phyloP scores from a whole-genome alignment of 1,284 basidiomycete genomes.

The Trametes sp. region DNA sequence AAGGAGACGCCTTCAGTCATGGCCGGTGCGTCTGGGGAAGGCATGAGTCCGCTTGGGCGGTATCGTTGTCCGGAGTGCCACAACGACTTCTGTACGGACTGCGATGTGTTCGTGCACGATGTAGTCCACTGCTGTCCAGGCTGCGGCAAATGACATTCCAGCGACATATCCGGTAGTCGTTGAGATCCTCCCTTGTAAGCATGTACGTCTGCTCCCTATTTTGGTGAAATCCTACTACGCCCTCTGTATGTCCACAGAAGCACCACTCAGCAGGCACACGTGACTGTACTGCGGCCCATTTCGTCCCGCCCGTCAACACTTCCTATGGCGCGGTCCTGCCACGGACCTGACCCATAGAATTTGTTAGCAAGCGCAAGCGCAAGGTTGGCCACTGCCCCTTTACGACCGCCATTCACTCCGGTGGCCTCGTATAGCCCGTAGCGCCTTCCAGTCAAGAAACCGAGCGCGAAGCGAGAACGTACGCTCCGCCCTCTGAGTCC shows the following conservation, averaged over 20 bases:
- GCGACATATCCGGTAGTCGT: neutral
- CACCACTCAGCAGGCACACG: neutral
- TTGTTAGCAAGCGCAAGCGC: neutral
- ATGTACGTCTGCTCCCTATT: neutral
- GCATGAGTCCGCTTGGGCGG: constrained; percentile 79
- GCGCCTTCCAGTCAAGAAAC: neutral
- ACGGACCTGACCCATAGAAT: constrained; percentile 4
- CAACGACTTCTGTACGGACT: constrained; percentile 67
- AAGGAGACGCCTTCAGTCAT: constrained; percentile 40
- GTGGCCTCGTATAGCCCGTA: neutral
- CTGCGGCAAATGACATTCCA: constrained; percentile 49
- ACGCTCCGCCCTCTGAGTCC: neutral
- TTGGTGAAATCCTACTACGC: neutral
- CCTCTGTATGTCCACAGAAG: neutral
- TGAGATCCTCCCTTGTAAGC: neutral
- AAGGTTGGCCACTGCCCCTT: neutral
- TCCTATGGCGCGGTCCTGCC: neutral
- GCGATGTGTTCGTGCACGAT: constrained; percentile 71
- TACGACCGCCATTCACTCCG: neutral
- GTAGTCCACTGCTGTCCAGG: constrained; percentile 67
- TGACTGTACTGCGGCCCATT: neutral
- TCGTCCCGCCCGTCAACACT: neutral
- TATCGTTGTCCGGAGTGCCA: constrained; percentile 72
- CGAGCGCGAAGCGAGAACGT: neutral
- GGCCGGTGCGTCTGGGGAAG: constrained; percentile 54